phyloP scores from a whole-genome alignment of 2,329 filamentous ascomycete species.

The Hypoxylon sp. region DNA sequence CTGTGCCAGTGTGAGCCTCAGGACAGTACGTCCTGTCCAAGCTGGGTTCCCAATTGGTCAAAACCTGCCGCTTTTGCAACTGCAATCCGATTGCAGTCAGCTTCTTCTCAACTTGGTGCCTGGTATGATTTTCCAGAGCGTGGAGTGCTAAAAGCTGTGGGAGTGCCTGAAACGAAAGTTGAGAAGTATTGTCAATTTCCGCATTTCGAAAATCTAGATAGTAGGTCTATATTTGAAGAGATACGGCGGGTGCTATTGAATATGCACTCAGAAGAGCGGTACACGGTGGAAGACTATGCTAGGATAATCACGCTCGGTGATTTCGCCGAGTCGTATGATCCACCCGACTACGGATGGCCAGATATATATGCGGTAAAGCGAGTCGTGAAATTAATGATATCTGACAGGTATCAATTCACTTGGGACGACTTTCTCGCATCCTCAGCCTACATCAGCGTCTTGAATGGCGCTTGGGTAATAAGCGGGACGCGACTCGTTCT shows the following conservation, averaged over 20 bases:
- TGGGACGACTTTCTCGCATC: not conserved
- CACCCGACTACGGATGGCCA: not conserved
- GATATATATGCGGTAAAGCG: not conserved
- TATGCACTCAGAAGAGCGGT: not conserved
- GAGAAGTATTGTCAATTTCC: slow-evolving; percentile 5
- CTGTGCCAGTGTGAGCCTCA: slow-evolving; percentile 7
- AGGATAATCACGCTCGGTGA: not conserved
- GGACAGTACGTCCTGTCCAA: slow-evolving; percentile 12
- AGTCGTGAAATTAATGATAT: slow-evolving; percentile 16
- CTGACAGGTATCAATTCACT: slow-evolving; percentile 7
- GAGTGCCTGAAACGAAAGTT: slow-evolving; percentile 9
- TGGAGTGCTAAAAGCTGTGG: slow-evolving; percentile 16
- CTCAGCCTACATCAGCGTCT: not conserved
- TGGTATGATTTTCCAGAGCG: slow-evolving; percentile 19
- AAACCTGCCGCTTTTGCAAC: not conserved
- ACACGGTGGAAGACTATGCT: slow-evolving; percentile 2
- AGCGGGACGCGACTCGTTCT: slow-evolving; percentile 5
- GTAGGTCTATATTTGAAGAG: not conserved
- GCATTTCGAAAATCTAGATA: not conserved
- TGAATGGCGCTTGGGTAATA: rapidly evolving
- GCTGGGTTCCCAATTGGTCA: slow-evolving; percentile 41
- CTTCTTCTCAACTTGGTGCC: slow-evolving; percentile 4
- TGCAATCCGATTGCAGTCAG: not conserved
- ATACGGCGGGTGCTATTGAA: slow-evolving; percentile 1
- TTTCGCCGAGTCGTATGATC: not conserved